Percentiles rank a stretch among this genome's conserved stretches.
Conservation (phyloP, 129 eudicot genomes). For the Helichrysum umbraculigerum region DNA sequence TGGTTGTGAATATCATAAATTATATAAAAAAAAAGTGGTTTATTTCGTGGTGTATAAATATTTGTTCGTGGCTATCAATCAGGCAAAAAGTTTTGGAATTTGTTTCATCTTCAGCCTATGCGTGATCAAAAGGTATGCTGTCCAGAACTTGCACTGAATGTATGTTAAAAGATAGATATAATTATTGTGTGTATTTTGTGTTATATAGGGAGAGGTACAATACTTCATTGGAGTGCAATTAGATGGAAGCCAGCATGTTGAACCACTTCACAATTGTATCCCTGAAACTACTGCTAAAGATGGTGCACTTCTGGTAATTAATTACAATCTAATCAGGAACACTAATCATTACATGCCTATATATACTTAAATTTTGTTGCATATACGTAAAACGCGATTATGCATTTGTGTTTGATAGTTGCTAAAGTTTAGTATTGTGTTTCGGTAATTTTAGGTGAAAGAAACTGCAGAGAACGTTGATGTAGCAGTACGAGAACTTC, state of each 20-base stretch:
- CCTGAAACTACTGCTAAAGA: slow-evolving; percentile 73
- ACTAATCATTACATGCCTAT: neutral
- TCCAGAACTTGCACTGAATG: neutral
- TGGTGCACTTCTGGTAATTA: slow-evolving; percentile 70
- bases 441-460: slow-evolving; percentile 59
- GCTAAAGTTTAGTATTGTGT: neutral
- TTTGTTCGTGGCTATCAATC: slow-evolving; percentile 17
- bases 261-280: slow-evolving; percentile 89
- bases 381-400: neutral
- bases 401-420: neutral
- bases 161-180: slow-evolving; percentile 9
- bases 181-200: slow-evolving; percentile 8
- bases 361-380: neutral
- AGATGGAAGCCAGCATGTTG: slow-evolving; percentile 97
- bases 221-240: slow-evolving; percentile 96
- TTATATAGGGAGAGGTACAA: slow-evolving; percentile 86
- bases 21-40: neutral
- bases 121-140: slow-evolving; percentile 92
- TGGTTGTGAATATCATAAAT: neutral
- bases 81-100: slow-evolving; percentile 98
- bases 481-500: slow-evolving; percentile 94
- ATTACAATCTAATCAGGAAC: slow-evolving; percentile 1
- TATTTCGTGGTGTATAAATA: slow-evolving; percentile 1
- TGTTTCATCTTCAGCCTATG: slow-evolving; percentile 99
- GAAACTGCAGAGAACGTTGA: slow-evolving; percentile 92